Evolutionary conservation across 768 basidiomycete genomes (phyloP), one percentile per base, ranked within the genome.

Genomic region (Lanmaoa pseudosensibilis): DNA sequence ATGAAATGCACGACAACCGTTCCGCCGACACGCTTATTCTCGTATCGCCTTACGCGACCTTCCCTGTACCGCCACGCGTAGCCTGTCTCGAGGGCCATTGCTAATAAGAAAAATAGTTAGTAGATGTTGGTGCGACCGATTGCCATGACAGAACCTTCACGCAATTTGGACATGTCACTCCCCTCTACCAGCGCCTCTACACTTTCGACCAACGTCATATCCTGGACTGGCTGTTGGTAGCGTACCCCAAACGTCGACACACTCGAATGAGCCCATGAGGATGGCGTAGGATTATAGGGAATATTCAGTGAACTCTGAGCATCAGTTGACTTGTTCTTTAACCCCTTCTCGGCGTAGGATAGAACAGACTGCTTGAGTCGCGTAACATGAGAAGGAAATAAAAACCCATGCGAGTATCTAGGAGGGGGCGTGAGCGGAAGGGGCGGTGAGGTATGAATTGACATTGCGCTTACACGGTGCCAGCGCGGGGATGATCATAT

Each of bases 1-100:
- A 99, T 88, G 70, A 92, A 98, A 75, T 99, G 96, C 50, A 99
- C 94, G 21, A 94, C 90, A 45, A 95, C 82, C 3, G 96, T 99
- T 6, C 96, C 97, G 4, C 96, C 96, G 10, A 93, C 83, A 21
- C 89, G 86, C 56, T 81, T 75, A 44, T 78, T 79, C 60, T 84
- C 80, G 65, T 91, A 91, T 45, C 83, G 83, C 47, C 71, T 81
- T 60, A 74, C 66, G 40, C 85, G 78, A 46, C 90, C 88, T 77
- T 93, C 90, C 36, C 90, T 83, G 59, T 83, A 78, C 23, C 70
- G 74, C 90, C 89, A 92, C 16, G 86, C 86, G 61, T 84, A 80
- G 37, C 81, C 80, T 0, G 83, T 79, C 37, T 84, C 83, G 70
- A 82, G 78, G 12, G 80, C 77, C 59, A 78, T 80, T 50, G 80